Conservation (phyloP, 805 yeast species). For the Komagataella populi region DNA sequence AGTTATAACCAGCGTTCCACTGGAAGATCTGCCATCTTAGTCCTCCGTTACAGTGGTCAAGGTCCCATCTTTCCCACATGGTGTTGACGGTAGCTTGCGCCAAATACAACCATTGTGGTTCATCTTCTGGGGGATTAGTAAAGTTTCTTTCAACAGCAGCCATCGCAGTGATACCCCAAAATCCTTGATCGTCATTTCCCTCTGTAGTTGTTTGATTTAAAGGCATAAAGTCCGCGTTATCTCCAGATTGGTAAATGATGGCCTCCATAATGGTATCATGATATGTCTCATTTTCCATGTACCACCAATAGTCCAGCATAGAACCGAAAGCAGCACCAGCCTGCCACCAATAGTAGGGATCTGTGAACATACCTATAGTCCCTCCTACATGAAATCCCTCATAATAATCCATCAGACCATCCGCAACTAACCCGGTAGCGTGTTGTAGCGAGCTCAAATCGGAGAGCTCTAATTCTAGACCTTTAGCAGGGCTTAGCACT, state of each 20-base stretch:
- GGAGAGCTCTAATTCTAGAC: not conserved
- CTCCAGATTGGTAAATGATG: slow-evolving; percentile 51
- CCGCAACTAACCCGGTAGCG: slow-evolving; percentile 47
- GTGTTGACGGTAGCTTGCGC: slow-evolving; percentile 83
- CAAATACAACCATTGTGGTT: slow-evolving; percentile 62
- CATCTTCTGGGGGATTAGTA: slow-evolving; percentile 44
- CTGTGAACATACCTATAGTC: slow-evolving; percentile 55
- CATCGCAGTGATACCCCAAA: slow-evolving; percentile 85
- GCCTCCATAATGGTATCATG: slow-evolving; percentile 45
- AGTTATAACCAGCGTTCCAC: slow-evolving; percentile 80
- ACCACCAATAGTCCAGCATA: slow-evolving; percentile 59
- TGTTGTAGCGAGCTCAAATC: slow-evolving; percentile 23
- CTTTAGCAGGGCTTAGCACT: not conserved
- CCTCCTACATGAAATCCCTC: slow-evolving; percentile 53
- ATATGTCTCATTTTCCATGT: slow-evolving; percentile 56
- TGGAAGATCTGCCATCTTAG: slow-evolving; percentile 86
- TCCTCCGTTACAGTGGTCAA: slow-evolving; percentile 53
- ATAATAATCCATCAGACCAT: slow-evolving; percentile 76
- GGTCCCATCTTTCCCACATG: slow-evolving; percentile 73
- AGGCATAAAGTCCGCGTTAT: slow-evolving; percentile 59
- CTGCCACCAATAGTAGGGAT: slow-evolving; percentile 87
- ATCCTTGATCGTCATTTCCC: slow-evolving; percentile 90
- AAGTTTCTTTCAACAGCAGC: slow-evolving; percentile 77
- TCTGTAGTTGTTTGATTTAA: slow-evolving; percentile 71
- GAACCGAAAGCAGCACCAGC: slow-evolving; percentile 72